These are phyloP conservation scores for Pyricularia grisea DNA, from an alignment of 2,329 filamentous ascomycete species.

Conservation along the genomic window DNA sequence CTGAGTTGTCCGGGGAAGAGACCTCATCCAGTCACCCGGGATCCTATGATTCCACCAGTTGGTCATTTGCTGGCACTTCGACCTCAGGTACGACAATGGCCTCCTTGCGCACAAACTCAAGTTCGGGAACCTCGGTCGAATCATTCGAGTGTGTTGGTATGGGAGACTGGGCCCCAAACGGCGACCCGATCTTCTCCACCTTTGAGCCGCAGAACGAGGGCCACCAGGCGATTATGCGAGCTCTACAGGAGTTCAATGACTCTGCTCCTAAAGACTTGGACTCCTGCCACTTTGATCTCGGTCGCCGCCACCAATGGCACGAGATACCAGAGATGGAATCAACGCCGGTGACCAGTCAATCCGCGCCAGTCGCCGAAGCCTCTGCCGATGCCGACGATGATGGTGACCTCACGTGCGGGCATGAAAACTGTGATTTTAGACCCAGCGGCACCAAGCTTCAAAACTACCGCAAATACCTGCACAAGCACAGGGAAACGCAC, in stretches of 20 bases:
- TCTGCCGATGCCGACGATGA: background rate
- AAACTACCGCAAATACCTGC: conserved; percentile 19
- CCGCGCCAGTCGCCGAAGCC: background rate
- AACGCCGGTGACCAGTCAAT: background rate
- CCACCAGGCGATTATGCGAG: background rate
- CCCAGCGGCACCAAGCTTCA: conserved; percentile 16
- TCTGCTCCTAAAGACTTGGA: background rate
- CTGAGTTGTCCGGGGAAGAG: background rate
- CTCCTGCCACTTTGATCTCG: background rate
- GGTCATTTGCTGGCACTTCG: background rate
- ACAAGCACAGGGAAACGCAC: conserved; percentile 22
- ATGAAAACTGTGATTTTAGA: conserved; percentile 17
- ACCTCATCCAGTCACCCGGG: background rate
- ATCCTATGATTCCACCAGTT: background rate
- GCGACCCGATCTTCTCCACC: background rate
- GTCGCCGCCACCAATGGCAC: background rate
- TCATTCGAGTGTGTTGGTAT: background rate
- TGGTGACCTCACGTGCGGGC: background rate
- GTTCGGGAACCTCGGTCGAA: background rate
- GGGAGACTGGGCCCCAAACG: background rate
- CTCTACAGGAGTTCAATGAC: background rate
- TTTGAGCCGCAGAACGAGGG: background rate
- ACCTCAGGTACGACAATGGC: background rate
- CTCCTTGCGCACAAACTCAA: background rate
- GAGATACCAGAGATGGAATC: background rate